These are phyloP conservation scores for Cerioporus squamosus DNA, from an alignment of 1,284 basidiomycete genomes.

Conservation along the genomic window DNA sequence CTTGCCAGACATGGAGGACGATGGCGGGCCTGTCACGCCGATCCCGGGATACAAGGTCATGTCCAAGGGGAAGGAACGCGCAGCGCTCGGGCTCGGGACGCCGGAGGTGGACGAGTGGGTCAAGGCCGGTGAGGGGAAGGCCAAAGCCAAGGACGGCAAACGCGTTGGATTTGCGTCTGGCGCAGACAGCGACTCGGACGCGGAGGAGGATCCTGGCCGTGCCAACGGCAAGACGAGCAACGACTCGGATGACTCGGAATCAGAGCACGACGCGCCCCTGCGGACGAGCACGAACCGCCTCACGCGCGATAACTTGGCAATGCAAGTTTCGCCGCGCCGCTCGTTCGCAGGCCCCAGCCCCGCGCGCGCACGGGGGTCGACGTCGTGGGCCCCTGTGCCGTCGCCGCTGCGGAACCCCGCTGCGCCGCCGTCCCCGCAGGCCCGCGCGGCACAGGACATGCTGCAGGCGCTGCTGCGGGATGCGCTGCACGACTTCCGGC, in stretches of 20 bases:
- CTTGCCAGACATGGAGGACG: slow-evolving; percentile 40
- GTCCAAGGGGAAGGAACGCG: slow-evolving; percentile 20
- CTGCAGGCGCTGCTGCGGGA: slow-evolving; percentile 66
- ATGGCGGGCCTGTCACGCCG: slow-evolving; percentile 48
- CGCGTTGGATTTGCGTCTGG: slow-evolving; percentile 34
- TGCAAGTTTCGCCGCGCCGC: slow-evolving; percentile 67
- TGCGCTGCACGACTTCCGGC: slow-evolving; percentile 71
- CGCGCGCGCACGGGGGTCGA: slow-evolving; percentile 1
- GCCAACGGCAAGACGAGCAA: not conserved
- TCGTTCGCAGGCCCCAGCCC: slow-evolving; percentile 29
- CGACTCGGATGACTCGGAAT: slow-evolving; percentile 1
- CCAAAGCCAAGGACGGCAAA: slow-evolving; percentile 24
- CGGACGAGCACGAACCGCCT: not conserved
- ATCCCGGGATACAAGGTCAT: slow-evolving; percentile 37
- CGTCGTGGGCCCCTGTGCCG: slow-evolving; percentile 40
- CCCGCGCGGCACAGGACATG: slow-evolving; percentile 58
- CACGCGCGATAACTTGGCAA: slow-evolving; percentile 36
- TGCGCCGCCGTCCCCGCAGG: slow-evolving; percentile 28
- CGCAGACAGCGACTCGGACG: slow-evolving; percentile 26
- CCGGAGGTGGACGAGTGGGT: slow-evolving; percentile 56
- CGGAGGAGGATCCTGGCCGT: slow-evolving; percentile 21
- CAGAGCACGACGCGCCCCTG: not conserved
- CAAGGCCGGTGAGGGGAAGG: slow-evolving; percentile 31
- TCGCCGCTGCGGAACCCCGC: slow-evolving; percentile 47
- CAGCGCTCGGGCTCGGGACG: slow-evolving; percentile 48